phyloP scores from a whole-genome alignment of 2,329 filamentous ascomycete genomes.

The Ramularia collo-cygni region DNA sequence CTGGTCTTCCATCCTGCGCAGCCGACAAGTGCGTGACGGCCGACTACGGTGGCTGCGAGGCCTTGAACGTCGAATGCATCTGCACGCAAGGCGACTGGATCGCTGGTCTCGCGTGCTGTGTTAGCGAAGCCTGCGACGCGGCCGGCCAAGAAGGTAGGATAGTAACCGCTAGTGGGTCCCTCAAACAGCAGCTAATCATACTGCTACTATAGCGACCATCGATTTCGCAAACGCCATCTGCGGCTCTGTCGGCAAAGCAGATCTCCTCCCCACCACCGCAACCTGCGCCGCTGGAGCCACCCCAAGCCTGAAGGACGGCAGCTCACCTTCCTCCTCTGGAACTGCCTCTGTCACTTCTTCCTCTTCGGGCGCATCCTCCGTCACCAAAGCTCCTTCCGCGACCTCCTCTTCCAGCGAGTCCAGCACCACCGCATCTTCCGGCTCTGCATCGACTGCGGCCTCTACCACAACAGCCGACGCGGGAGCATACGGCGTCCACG shows the following conservation, averaged over 20 bases:
- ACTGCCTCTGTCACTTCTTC: background rate
- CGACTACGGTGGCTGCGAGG: conserved; percentile 24
- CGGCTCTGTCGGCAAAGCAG: conserved; percentile 27
- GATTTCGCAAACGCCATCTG: conserved; percentile 35
- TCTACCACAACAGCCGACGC: background rate
- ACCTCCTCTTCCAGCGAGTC: background rate
- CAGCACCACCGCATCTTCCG: background rate
- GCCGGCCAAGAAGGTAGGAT: conserved; percentile 31
- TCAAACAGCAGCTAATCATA: background rate
- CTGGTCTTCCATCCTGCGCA: background rate
- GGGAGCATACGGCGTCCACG: background rate
- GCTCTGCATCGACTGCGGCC: background rate
- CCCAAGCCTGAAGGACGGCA: background rate
- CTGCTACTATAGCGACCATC: conserved; percentile 30
- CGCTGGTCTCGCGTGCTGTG: conserved; percentile 33
- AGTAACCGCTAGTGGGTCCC: background rate
- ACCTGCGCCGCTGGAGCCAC: conserved; percentile 26
- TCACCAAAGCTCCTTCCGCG: background rate
- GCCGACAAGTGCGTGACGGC: background rate
- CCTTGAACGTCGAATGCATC: conserved; percentile 34
- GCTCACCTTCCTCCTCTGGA: background rate
- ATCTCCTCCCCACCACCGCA: conserved; percentile 32
- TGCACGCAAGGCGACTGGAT: conserved; percentile 31
- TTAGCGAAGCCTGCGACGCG: conserved; percentile 27
- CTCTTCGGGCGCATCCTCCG: background rate